Conservation (phyloP, 2,329 filamentous ascomycete genomes). For the Metarhizium anisopliae region DNA sequence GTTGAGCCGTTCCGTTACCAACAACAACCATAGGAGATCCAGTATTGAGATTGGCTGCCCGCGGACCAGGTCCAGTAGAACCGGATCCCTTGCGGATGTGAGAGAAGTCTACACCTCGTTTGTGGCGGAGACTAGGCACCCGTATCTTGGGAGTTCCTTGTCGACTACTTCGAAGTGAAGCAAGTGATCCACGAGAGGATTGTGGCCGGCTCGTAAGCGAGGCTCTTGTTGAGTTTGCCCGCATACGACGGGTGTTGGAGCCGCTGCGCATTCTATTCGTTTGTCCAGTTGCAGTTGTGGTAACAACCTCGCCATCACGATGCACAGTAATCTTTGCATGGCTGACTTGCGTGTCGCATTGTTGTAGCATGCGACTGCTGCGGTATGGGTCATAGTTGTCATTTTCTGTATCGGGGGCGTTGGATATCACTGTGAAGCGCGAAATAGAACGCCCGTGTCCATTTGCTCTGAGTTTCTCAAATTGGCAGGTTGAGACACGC, state of each 20-base stretch:
- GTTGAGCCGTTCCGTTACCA: conserved; percentile 12
- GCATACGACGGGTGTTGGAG: conserved; percentile 23
- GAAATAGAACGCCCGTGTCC: conserved; percentile 47
- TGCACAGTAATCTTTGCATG: conserved; percentile 64
- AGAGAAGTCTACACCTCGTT: conserved; percentile 47
- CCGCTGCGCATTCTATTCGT: conserved; percentile 25
- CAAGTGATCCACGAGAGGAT: conserved; percentile 34
- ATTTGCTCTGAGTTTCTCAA: conserved; percentile 35
- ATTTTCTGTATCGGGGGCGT: conserved; percentile 41
- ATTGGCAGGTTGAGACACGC: conserved; percentile 53
- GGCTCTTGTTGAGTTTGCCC: conserved; percentile 19
- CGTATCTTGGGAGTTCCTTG: conserved; percentile 34
- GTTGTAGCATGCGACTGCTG: conserved; percentile 46
- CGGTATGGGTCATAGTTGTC: conserved; percentile 79
- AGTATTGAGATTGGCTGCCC: conserved; percentile 5
- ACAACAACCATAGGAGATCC: conserved; percentile 9
- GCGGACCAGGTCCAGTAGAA: conserved; percentile 16
- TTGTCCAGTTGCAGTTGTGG: conserved; percentile 15
- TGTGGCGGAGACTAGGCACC: conserved; percentile 34
- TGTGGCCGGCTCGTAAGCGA: conserved; percentile 21
- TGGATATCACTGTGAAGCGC: conserved; percentile 57
- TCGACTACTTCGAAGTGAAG: conserved; percentile 39
- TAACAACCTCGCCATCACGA: conserved; percentile 32
- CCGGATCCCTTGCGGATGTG: conserved; percentile 32
- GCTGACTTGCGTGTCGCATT: conserved; percentile 38